Percentiles rank a stretch among this genome's conserved stretches.
Evolutionary conservation across 2,329 filamentous ascomycete genomes (phyloP).

Genomic region (Aspergillus tubingensis): DNA sequence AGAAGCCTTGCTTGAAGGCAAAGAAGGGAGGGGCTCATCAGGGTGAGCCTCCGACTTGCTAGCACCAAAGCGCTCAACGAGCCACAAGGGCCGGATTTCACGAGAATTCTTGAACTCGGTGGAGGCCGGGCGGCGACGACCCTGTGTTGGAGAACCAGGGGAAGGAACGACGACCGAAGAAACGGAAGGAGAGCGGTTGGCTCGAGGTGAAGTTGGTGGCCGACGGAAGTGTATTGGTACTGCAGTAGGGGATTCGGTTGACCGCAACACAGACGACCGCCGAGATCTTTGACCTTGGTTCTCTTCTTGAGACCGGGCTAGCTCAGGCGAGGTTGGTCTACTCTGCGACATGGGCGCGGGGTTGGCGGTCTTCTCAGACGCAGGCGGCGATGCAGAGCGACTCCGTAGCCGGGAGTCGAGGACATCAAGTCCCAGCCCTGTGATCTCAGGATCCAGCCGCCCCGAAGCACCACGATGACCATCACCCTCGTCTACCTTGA

Average conservation of each 20-base stretch:
- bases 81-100: constrained; percentile 79
- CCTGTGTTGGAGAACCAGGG: constrained; percentile 46
- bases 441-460: constrained; percentile 28
- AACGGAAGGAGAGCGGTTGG: constrained; percentile 45
- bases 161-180: constrained; percentile 39
- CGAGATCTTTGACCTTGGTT: constrained; percentile 23
- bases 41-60: constrained; percentile 43
- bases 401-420: constrained; percentile 34
- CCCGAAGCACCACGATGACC: constrained; percentile 51
- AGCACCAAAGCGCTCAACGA: constrained; percentile 66
- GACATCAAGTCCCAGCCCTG: constrained; percentile 24
- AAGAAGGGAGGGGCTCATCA: constrained; percentile 50
- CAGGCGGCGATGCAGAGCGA: constrained; percentile 38
- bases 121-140: constrained; percentile 50
- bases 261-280: constrained; percentile 32
- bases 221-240: constrained; percentile 59
- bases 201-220: constrained; percentile 49
- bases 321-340: constrained; percentile 37
- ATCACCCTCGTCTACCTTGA: constrained; percentile 41
- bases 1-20: constrained; percentile 54
- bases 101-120: constrained; percentile 56
- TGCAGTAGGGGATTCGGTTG: constrained; percentile 52
- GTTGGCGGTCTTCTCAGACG: constrained; percentile 31
- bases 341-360: constrained; percentile 34
- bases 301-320: constrained; percentile 15